Percentiles rank a stretch among this genome's conserved stretches.
These are phyloP conservation scores for Tubosaeta sp. DNA, from an alignment of 768 basidiomycete genomes.

Conservation along the genomic window DNA sequence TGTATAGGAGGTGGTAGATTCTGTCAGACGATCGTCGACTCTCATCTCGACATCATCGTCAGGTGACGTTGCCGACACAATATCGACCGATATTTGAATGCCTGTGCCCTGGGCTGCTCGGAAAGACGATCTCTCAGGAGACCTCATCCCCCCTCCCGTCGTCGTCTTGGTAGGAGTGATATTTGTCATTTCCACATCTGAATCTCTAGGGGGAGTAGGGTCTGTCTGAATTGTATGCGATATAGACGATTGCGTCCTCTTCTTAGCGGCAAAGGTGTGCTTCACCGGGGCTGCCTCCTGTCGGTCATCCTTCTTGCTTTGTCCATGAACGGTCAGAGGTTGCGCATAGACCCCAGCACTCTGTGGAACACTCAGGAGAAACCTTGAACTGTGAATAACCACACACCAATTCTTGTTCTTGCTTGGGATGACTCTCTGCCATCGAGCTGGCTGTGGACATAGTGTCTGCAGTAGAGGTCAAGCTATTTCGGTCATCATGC, in stretches of 20 bases:
- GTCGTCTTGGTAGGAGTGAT: neutral
- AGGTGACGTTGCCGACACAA: neutral
- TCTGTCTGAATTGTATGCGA: neutral
- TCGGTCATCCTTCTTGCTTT: neutral
- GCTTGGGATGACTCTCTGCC: constrained; percentile 1
- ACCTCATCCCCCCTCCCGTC: neutral
- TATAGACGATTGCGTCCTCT: neutral
- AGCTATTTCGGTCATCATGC: neutral
- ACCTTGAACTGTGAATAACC: neutral
- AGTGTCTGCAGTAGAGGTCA: neutral
- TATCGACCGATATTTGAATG: neutral
- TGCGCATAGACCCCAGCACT: neutral
- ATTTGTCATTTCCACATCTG: constrained; percentile 8
- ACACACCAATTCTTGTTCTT: constrained; percentile 10
- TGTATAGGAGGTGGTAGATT: neutral
- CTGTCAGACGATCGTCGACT: neutral
- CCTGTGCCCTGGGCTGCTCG: neutral
- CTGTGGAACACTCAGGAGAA: constrained; percentile 8
- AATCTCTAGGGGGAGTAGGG: neutral
- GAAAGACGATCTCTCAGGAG: neutral
- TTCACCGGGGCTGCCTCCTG: neutral
- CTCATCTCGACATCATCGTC: constrained; percentile 13
- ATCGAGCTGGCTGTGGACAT: neutral
- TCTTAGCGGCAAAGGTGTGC: neutral
- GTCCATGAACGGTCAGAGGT: neutral